Evolutionary conservation across 2,329 filamentous ascomycete genomes (phyloP).

Genomic region (Xylaria digitata): DNA sequence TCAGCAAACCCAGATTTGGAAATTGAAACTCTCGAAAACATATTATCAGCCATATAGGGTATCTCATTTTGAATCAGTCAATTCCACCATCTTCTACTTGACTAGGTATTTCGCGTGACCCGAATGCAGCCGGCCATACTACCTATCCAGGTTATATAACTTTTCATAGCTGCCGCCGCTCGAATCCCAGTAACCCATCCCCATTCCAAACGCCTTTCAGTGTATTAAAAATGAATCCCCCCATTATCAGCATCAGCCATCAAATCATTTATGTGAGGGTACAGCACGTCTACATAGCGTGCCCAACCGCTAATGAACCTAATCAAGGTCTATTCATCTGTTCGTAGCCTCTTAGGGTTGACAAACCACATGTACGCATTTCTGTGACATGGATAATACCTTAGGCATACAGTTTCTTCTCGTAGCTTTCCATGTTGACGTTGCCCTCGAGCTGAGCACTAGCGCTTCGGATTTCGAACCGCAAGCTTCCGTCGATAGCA

Average conservation of each 20-base stretch:
- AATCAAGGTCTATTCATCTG: slow-evolving; percentile 13
- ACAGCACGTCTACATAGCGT: slow-evolving; percentile 17
- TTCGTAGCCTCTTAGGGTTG: neutral
- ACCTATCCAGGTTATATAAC: slow-evolving; percentile 5
- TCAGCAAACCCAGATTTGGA: too few species aligned
- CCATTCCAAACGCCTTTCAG: slow-evolving; percentile 33
- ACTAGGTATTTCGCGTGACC: neutral
- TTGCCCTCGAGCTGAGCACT: slow-evolving; percentile 97
- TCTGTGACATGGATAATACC: slow-evolving; percentile 13
- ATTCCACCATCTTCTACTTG: neutral
- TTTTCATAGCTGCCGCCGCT: slow-evolving; percentile 25
- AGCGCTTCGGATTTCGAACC: slow-evolving; percentile 94
- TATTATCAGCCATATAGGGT: neutral
- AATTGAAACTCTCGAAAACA: too few species aligned
- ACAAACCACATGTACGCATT: slow-evolving; percentile 13
- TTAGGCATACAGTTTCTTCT: slow-evolving; percentile 98
- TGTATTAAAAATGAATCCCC: slow-evolving; percentile 18
- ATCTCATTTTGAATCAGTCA: neutral
- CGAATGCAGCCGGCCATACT: neutral
- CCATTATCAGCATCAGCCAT: slow-evolving; percentile 31
- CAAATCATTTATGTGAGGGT: slow-evolving; percentile 31
- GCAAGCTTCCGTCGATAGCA: slow-evolving; percentile 78
- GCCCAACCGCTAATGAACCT: neutral
- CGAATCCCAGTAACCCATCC: slow-evolving; percentile 22
- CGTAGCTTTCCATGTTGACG: slow-evolving; percentile 98